A percentile compares a stretch with the other conserved stretches of the same genome.
Evolutionary conservation across 257 asterid species (phyloP).

Genomic region (Solanum raphanifolium): DNA sequence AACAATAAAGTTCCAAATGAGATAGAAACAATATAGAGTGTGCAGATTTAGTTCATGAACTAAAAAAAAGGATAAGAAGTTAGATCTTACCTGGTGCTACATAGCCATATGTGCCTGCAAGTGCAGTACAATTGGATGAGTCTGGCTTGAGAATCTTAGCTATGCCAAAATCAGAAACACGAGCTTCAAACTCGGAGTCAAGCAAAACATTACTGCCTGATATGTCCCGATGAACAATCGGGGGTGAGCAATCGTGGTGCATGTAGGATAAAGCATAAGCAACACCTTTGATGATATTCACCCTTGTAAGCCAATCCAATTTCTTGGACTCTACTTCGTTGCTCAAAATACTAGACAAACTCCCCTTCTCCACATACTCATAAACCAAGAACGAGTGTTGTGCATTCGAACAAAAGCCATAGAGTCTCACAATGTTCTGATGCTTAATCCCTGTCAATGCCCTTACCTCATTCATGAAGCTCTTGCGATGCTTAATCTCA

Average conservation of each 20-base stretch:
- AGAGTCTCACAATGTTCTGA: neutral
- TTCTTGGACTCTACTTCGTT: neutral
- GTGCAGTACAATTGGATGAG: slow-evolving; percentile 1
- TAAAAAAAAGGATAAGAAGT: neutral
- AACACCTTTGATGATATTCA: neutral
- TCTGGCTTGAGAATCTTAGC: slow-evolving; percentile 4
- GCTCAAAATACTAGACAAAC: neutral
- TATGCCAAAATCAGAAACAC: slow-evolving; percentile 7
- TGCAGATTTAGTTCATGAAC: neutral
- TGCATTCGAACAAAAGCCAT: neutral
- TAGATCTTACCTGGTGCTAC: neutral
- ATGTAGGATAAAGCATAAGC: neutral
- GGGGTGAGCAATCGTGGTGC: slow-evolving; percentile 6
- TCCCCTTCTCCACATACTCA: neutral
- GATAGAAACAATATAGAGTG: neutral
- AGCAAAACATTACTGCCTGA: slow-evolving; percentile 3
- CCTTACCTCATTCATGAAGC: neutral
- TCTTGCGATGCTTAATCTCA: neutral
- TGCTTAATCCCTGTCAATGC: neutral
- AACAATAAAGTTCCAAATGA: neutral
- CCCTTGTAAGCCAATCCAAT: neutral
- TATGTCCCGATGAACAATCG: slow-evolving; percentile 9
- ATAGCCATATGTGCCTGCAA: slow-evolving; percentile 11
- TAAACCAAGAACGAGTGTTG: slow-evolving; percentile 9
- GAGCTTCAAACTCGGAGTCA: neutral